Base-by-base conservation (phyloP, 371 early-diverging fungal genomes). In the Mortierella sp. region DNA sequence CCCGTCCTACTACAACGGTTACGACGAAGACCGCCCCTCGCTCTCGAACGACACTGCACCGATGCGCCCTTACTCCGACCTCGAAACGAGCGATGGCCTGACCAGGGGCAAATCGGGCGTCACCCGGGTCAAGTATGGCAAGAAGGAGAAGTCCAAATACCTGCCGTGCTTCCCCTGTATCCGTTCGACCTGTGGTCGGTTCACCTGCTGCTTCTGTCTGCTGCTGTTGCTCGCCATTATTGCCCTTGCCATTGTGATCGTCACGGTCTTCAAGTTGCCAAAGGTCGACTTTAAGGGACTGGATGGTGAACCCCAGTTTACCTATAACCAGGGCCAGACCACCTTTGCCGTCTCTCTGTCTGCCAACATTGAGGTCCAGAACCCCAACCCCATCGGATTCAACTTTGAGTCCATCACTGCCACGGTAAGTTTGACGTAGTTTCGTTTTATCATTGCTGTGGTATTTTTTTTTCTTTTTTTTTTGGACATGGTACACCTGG, bases 341-440 rank as follows among this genome's bases (percentile, higher is more conserved):
- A 74, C 77, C 19, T 66, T 82, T 31, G 40, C 41, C 0, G 76
- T 78, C 44, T 64, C 41, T 26, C 31, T 82, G 13, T 39, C 39
- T 13, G 83, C 83, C 29, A 73, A 81, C 39, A 90, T 91, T 53
- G 66, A 79, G 9, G 90, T 91, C 37, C 73, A 84, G 45, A 91
- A 91, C 71, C 90, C 90, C 34, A 91, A 91, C 71, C 88, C 90
- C 41, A 82, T 88, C 73, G 85, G 89, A 26, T 80, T 90, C 74
- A 89, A 89, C n/a, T 91, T 91, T 69, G 86, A 87, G 40, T 85
- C 86, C 14, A 84, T 91, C 64, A 70, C 77, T 40, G 91, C 91
- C n/a, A 87, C 86, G 45, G 91, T 90, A 87, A 78, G 82, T 72
- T 22, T 16, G 5, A 14, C 16, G 24, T 52, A 66, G 22, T 34